A percentile compares a stretch with the other conserved stretches of the same genome.
Evolutionary conservation across 2,329 filamentous ascomycete genomes (phyloP).

Genomic region (Colletotrichum cuscutae): DNA sequence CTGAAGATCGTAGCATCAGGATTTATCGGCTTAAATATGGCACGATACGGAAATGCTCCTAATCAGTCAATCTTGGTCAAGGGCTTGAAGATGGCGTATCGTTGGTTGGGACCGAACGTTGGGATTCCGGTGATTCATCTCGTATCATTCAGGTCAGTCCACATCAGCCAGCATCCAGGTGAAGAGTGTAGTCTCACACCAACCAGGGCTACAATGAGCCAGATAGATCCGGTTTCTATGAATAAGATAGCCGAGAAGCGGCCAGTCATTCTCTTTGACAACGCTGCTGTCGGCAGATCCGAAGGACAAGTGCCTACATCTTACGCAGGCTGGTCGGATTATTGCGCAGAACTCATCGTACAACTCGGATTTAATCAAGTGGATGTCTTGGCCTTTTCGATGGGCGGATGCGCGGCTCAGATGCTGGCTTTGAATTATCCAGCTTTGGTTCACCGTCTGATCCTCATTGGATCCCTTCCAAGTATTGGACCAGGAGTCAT

Average conservation of each 20-base stretch:
- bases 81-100: not conserved
- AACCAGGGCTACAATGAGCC: not conserved
- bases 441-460: not conserved
- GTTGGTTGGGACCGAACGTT: not conserved
- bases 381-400: not conserved
- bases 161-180: not conserved
- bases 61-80: not conserved
- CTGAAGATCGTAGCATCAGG: not conserved
- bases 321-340: not conserved
- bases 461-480: not conserved
- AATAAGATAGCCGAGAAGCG: not conserved
- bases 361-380: not conserved
- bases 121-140: not conserved
- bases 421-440: not conserved
- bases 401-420: not conserved
- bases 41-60: not conserved
- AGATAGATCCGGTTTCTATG: not conserved
- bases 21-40: not conserved
- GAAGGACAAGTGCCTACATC: not conserved
- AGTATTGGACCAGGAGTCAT: not conserved
- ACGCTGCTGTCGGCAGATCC: not conserved
- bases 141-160: not conserved
- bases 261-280: not conserved
- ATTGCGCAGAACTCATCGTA: not conserved
- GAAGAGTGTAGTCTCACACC: not conserved